phyloP scores from a whole-genome alignment of 805 yeast species.

The Wickerhamomyces bovis region DNA sequence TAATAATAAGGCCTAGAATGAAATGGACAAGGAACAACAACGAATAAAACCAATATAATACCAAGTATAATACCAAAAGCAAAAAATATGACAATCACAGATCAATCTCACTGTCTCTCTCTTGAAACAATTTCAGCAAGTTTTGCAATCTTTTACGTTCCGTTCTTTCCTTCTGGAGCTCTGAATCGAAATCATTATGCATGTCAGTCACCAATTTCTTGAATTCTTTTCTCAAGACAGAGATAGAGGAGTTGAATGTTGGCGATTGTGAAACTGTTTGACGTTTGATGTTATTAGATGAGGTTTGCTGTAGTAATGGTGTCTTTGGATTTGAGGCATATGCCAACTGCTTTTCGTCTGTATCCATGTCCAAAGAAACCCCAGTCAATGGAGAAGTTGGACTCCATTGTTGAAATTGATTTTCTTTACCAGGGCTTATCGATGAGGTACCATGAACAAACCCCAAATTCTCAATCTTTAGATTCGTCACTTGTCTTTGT shows the following conservation, averaged over 20 bases:
- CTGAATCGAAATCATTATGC: slow-evolving; percentile 55
- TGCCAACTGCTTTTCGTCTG: not conserved
- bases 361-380: slow-evolving; percentile 11
- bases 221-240: slow-evolving; percentile 62
- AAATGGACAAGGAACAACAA: not conserved
- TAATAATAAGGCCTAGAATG: not conserved
- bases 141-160: slow-evolving; percentile 40
- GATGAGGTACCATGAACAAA: slow-evolving; percentile 7
- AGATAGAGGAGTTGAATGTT: slow-evolving; percentile 34
- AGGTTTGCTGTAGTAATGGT: slow-evolving; percentile 16
- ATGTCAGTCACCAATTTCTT: slow-evolving; percentile 57
- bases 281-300: slow-evolving; percentile 10
- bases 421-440: slow-evolving; percentile 9
- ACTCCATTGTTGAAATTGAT: not conserved
- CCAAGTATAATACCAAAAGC: too few species aligned
- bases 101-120: slow-evolving; percentile 13
- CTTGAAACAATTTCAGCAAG: slow-evolving; percentile 29
- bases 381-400: slow-evolving; percentile 21
- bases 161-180: slow-evolving; percentile 50
- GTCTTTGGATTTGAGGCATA: slow-evolving; percentile 15
- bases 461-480: slow-evolving; percentile 26
- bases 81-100: not conserved
- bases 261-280: slow-evolving; percentile 17
- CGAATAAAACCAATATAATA: not conserved
- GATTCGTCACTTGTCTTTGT: slow-evolving; percentile 37